Conservation (phyloP, 345 rosid genomes). For the rapeseed (Brassica napus) region DNA sequence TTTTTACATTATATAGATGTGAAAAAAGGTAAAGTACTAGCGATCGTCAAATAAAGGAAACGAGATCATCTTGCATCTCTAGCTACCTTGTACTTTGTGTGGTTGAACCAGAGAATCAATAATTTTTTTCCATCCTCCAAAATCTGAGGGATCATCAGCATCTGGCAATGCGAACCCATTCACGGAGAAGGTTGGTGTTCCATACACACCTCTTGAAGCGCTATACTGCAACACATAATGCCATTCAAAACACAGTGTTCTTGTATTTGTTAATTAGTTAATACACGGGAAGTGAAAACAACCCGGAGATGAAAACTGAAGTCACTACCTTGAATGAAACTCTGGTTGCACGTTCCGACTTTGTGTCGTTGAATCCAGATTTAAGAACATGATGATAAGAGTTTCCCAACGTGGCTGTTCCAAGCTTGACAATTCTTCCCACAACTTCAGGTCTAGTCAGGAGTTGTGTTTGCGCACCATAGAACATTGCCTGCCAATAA, state of each 20-base stretch:
- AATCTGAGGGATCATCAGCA: constrained; percentile 41
- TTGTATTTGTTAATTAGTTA: neutral
- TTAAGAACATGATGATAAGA: constrained; percentile 47
- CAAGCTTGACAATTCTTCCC: constrained; percentile 53
- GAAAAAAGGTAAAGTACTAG: neutral
- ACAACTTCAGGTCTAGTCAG: constrained; percentile 53
- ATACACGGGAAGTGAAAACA: neutral
- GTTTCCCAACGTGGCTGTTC: constrained; percentile 50
- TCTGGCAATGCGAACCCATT: constrained; percentile 48
- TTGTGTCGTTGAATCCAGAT: constrained; percentile 57
- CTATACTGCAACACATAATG: constrained; percentile 48
- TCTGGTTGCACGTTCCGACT: constrained; percentile 65
- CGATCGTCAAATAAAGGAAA: neutral
- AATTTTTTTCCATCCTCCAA: constrained; percentile 46
- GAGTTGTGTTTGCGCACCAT: constrained; percentile 54
- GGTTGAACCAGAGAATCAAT: constrained; percentile 44
- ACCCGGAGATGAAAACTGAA: neutral
- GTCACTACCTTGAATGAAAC: constrained; percentile 71
- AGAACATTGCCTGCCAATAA: constrained; percentile 52
- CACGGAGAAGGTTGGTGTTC: constrained; percentile 50
- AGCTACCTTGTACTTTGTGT: too few species aligned
- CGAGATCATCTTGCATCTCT: too few species aligned
- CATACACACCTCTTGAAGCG: constrained; percentile 52
- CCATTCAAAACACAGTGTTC: neutral
- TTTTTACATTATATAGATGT: neutral